These are phyloP conservation scores for Bassia scoparia DNA, from an alignment of 148 eudicot species.

Conservation along the genomic window DNA sequence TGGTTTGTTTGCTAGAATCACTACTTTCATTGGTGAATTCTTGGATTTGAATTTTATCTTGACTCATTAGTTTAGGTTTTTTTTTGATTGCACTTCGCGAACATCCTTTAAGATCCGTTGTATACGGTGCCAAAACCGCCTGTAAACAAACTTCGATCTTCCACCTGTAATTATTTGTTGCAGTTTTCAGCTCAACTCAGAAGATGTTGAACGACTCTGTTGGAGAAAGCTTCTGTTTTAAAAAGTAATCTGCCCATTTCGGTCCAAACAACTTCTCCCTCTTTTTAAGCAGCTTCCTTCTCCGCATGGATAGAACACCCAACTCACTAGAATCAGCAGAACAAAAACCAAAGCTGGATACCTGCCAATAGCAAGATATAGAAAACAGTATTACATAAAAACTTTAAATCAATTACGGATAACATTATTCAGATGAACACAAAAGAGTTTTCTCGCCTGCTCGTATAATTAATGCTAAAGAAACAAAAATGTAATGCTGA, in stretches of 20 bases:
- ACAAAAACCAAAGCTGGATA: slow-evolving; percentile 8
- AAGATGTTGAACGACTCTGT: slow-evolving; percentile 15
- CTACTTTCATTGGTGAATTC: slow-evolving; percentile 25
- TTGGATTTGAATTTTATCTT: slow-evolving; percentile 17
- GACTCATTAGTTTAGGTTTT: slow-evolving; percentile 3
- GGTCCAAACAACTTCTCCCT: slow-evolving; percentile 22
- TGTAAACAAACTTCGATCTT: slow-evolving; percentile 17
- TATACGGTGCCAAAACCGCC: slow-evolving; percentile 26
- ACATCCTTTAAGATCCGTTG: slow-evolving; percentile 19
- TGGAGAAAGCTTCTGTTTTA: slow-evolving; percentile 14
- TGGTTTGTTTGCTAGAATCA: slow-evolving; percentile 21
- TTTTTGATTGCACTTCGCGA: slow-evolving; percentile 26
- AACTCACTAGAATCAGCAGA: slow-evolving; percentile 12
- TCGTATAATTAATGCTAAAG: too few species aligned
- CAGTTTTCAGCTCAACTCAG: slow-evolving; percentile 9
- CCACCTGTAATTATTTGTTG: slow-evolving; percentile 24
- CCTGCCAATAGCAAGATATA: too few species aligned
- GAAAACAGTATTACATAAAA: too few species aligned
- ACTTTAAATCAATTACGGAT: background rate
- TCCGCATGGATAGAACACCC: slow-evolving; percentile 18
- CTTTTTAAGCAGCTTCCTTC: slow-evolving; percentile 13
- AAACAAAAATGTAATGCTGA: too few species aligned
- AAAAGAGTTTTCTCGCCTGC: too few species aligned
- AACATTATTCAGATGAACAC: background rate
- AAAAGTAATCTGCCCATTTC: slow-evolving; percentile 27